These are phyloP conservation scores for Fusarium hainanense DNA, from an alignment of 2,329 filamentous ascomycete genomes.

Conservation along the genomic window DNA sequence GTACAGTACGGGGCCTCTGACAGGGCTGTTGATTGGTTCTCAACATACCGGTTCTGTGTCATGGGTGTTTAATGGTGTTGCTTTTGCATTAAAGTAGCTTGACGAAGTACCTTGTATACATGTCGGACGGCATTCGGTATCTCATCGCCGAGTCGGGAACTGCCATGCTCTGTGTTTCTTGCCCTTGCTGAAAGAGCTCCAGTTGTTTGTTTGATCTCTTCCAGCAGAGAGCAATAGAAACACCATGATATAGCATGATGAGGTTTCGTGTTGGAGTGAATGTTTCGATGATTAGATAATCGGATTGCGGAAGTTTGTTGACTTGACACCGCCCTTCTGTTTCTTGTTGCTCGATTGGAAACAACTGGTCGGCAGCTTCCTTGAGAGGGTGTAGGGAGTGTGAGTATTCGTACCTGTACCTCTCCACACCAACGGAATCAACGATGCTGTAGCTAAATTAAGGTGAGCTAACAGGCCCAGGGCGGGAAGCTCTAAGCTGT, in stretches of 20 bases:
- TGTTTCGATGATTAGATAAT: neutral
- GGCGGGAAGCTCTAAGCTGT: slow-evolving; percentile 19
- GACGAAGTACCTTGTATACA: slow-evolving; percentile 5
- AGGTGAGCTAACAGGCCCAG: slow-evolving; percentile 18
- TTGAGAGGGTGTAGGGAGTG: slow-evolving; percentile 4
- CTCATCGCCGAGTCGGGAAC: slow-evolving; percentile 28
- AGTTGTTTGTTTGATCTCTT: slow-evolving; percentile 3
- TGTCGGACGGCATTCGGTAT: slow-evolving; percentile 36
- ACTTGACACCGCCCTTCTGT: slow-evolving; percentile 23
- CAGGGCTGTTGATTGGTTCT: slow-evolving; percentile 32
- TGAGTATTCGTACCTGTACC: slow-evolving; percentile 2
- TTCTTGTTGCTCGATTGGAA: slow-evolving; percentile 13
- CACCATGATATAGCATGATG: neutral
- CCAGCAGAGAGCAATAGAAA: neutral
- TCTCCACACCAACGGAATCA: slow-evolving; percentile 21
- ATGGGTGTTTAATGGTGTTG: slow-evolving; percentile 26
- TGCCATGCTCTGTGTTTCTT: slow-evolving; percentile 4
- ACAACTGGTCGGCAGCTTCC: slow-evolving; percentile 4
- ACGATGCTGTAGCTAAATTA: slow-evolving; percentile 31
- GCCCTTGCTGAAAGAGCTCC: slow-evolving; percentile 13
- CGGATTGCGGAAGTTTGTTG: slow-evolving; percentile 1
- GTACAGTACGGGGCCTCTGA: neutral
- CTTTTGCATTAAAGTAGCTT: slow-evolving; percentile 20
- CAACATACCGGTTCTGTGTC: slow-evolving; percentile 29
- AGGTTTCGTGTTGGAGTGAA: slow-evolving; percentile 7